These are phyloP conservation scores for Cryphonectria radicalis DNA, from an alignment of 2,329 filamentous ascomycete species.

Conservation along the genomic window DNA sequence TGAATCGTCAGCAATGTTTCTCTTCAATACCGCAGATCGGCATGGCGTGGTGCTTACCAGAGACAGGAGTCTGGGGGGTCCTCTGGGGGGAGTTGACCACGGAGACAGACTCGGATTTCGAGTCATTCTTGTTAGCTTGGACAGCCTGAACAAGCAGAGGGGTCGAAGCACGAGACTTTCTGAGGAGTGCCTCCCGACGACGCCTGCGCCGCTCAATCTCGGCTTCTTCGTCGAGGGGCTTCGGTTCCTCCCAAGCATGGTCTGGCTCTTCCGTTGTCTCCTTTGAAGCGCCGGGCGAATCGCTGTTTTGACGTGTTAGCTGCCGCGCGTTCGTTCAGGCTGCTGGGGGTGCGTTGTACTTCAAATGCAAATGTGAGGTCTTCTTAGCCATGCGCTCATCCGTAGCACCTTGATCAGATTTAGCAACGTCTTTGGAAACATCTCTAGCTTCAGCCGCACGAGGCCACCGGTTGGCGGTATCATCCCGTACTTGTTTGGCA, in stretches of 20 bases:
- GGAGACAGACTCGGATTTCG: conserved; percentile 57
- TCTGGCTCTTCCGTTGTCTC: conserved; percentile 28
- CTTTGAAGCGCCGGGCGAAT: conserved; percentile 13
- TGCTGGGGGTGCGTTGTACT: conserved; percentile 37
- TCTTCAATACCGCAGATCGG: not conserved
- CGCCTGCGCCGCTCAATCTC: conserved; percentile 85
- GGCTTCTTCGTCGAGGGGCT: conserved; percentile 77
- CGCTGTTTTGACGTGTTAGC: conserved; percentile 19
- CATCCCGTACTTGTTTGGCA: conserved; percentile 55
- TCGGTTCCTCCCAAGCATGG: conserved; percentile 55
- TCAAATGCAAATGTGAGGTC: conserved; percentile 39
- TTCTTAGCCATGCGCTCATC: conserved; percentile 44
- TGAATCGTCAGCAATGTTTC: conserved; percentile 17
- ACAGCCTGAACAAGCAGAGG: conserved; percentile 78
- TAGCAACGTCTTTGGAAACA: conserved; percentile 67
- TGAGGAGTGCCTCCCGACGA: conserved; percentile 81
- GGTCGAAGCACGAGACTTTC: conserved; percentile 76
- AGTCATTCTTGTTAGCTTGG: conserved; percentile 62
- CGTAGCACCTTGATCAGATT: conserved; percentile 66
- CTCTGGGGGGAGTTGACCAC: conserved; percentile 48
- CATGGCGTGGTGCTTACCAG: conserved; percentile 45
- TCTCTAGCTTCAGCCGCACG: conserved; percentile 62
- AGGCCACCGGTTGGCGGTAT: conserved; percentile 68
- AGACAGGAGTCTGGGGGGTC: conserved; percentile 49
- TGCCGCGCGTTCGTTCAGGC: not conserved